Evolutionary conservation across 352 stramenopile genomes (phyloP).

Genomic region (Pythium volutum): DNA sequence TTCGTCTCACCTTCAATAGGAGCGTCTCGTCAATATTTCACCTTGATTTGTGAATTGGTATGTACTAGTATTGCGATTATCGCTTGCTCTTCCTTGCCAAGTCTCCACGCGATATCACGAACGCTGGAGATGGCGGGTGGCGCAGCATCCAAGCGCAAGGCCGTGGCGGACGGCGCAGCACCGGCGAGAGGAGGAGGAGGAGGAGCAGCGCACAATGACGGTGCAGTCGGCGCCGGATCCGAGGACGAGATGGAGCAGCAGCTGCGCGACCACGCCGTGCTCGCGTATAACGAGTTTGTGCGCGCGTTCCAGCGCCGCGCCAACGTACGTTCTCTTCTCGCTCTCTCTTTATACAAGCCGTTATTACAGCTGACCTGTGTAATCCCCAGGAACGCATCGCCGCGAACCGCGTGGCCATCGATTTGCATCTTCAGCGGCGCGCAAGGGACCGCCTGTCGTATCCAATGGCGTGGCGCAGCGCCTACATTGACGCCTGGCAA

Average conservation of each 20-base stretch:
- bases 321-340: constrained; percentile 36
- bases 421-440: constrained; percentile 30
- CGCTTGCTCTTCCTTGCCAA: too few species aligned
- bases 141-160: constrained; percentile 1
- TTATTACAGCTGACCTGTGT: neutral
- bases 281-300: constrained; percentile 72
- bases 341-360: too few species aligned
- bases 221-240: neutral
- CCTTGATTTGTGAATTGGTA: constrained; percentile 8
- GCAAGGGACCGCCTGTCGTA: constrained; percentile 28
- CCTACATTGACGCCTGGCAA: constrained; percentile 39
- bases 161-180: neutral
- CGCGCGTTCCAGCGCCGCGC: constrained; percentile 48
- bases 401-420: constrained; percentile 50
- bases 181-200: neutral
- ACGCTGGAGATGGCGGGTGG: neutral
- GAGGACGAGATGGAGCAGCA: constrained; percentile 72
- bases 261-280: constrained; percentile 57
- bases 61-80: too few species aligned
- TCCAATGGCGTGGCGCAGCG: constrained; percentile 23
- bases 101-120: neutral
- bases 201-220: neutral
- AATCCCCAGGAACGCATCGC: constrained; percentile 52
- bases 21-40: neutral
- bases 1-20: neutral